Percentiles rank a stretch among this genome's conserved stretches.
Evolutionary conservation across 495 filamentous ascomycete species (phyloP).

Genomic region (Evernia prunastri): DNA sequence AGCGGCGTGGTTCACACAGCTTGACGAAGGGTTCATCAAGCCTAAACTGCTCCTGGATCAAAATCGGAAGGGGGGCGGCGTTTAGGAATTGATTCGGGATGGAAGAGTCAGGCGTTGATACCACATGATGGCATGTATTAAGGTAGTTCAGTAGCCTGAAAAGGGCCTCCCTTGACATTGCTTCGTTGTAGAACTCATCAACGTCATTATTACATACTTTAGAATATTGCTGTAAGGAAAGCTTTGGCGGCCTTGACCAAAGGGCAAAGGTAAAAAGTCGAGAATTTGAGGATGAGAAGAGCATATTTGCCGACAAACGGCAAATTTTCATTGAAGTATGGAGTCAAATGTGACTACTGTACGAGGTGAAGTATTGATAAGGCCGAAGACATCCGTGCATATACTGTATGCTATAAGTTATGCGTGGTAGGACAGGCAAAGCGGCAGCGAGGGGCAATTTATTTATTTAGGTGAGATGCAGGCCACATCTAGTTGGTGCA

Average conservation of each 20-base stretch:
- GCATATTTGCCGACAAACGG: neutral
- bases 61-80: slow-evolving; percentile 27
- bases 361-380: too few relatives aligned
- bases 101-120: neutral
- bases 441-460: slow-evolving; percentile 9
- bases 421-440: slow-evolving; percentile 10
- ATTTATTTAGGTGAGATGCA: neutral
- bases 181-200: neutral
- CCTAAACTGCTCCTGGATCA: slow-evolving; percentile 83
- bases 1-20: slow-evolving; percentile 80
- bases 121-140: neutral
- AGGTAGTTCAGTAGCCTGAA: neutral
- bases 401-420: neutral
- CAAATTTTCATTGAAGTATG: neutral
- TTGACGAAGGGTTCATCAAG: slow-evolving; percentile 97
- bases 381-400: neutral
- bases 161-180: neutral
- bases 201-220: neutral
- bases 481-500: neutral
- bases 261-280: neutral
- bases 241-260: neutral
- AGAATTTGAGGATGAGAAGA: neutral
- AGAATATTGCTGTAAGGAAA: neutral
- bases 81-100: neutral
- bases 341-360: too few relatives aligned